Evolutionary conservation across 331 rosid genomes (phyloP).

Genomic region (Rosa hybrid): DNA sequence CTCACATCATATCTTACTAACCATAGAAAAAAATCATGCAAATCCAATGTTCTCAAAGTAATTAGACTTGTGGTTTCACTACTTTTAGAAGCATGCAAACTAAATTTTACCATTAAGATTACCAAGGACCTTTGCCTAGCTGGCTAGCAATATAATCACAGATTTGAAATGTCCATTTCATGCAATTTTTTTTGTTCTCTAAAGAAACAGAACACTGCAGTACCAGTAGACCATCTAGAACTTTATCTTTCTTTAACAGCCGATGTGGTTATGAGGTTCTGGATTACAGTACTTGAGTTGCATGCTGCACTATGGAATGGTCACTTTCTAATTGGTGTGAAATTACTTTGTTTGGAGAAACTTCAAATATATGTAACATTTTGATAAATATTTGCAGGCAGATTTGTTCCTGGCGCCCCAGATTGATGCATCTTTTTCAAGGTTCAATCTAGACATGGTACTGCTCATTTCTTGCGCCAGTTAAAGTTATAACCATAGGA

Average conservation of each 20-base stretch:
- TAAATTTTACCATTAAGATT: neutral
- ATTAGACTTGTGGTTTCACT: neutral
- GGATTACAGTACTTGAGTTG: neutral
- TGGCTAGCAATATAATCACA: neutral
- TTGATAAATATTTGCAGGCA: conserved; percentile 58
- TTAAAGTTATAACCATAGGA: neutral
- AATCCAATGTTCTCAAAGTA: neutral
- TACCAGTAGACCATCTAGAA: neutral
- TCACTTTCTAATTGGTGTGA: conserved; percentile 12
- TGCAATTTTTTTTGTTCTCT: neutral
- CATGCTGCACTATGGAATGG: neutral
- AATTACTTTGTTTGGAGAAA: neutral
- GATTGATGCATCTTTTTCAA: conserved; percentile 35
- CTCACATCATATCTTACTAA: neutral
- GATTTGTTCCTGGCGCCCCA: conserved; percentile 84
- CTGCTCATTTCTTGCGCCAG: conserved; percentile 13
- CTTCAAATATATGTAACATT: conserved; percentile 5
- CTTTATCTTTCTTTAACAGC: no score
- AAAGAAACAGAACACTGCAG: neutral
- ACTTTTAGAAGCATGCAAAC: neutral
- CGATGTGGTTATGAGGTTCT: neutral
- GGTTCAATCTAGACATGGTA: conserved; percentile 65
- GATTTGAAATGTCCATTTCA: neutral
- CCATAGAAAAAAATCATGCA: neutral
- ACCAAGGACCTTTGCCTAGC: neutral